These are phyloP conservation scores for Sisymbrium irio DNA, from an alignment of 345 rosid genomes.

Conservation along the genomic window DNA sequence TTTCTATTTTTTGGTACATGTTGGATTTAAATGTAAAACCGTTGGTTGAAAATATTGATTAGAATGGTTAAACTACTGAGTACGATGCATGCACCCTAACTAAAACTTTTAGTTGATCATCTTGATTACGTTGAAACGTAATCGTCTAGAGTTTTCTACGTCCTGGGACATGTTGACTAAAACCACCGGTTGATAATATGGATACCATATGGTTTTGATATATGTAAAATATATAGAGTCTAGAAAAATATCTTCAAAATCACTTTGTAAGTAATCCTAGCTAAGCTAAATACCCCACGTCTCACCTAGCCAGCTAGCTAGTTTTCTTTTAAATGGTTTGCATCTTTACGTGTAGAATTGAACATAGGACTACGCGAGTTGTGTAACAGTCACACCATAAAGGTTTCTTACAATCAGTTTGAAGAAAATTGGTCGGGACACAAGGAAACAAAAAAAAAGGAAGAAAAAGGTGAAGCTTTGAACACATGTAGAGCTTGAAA, in stretches of 20 bases:
- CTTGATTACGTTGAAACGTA: background rate
- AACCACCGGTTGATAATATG: background rate
- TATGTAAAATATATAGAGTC: background rate
- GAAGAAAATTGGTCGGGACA: background rate
- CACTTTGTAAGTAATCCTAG: background rate
- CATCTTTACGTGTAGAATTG: background rate
- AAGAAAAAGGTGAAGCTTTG: background rate
- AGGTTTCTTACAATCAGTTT: background rate
- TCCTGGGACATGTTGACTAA: background rate
- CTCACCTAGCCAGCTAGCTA: background rate
- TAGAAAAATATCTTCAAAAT: background rate
- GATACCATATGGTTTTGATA: background rate
- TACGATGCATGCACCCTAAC: background rate
- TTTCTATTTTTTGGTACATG: background rate
- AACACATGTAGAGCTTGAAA: background rate
- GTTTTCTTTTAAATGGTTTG: no score
- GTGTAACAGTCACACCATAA: constrained; percentile 38
- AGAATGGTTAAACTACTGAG: background rate
- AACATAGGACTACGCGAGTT: constrained; percentile 4
- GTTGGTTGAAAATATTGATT: background rate
- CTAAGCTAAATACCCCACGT: no score
- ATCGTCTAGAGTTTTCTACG: background rate
- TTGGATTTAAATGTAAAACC: background rate
- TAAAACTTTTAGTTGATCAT: background rate
- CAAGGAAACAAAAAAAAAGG: background rate